Conservation (phyloP, 345 rosid species). For the Bruguiera sexangula region DNA sequence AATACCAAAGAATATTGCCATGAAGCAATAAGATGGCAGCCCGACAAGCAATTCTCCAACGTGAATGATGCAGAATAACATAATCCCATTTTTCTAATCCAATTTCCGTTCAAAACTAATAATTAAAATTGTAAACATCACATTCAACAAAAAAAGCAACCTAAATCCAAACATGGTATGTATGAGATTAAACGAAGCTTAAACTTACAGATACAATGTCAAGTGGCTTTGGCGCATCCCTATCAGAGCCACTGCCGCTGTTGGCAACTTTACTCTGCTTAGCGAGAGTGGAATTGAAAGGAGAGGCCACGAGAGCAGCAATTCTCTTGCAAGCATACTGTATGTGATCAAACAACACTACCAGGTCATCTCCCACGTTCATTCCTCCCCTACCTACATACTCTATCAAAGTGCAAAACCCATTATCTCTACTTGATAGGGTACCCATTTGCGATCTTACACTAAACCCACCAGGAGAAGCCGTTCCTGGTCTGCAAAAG, state of each 20-base stretch:
- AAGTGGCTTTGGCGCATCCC: slow-evolving; percentile 86
- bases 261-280: slow-evolving; percentile 34
- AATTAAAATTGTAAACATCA: slow-evolving; percentile 2
- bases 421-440: slow-evolving; percentile 24
- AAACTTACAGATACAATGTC: slow-evolving; percentile 68
- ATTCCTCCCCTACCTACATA: slow-evolving; percentile 53
- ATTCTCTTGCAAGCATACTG: slow-evolving; percentile 91
- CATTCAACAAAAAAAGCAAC: background rate
- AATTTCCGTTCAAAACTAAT: background rate
- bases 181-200: background rate
- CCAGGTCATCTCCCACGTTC: slow-evolving; percentile 63
- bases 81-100: no score
- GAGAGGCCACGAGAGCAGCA: slow-evolving; percentile 86
- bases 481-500: slow-evolving; percentile 40
- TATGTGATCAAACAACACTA: slow-evolving; percentile 66
- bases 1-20: no score
- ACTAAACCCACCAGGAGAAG: slow-evolving; percentile 43
- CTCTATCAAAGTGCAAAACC: slow-evolving; percentile 43
- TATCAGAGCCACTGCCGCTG: slow-evolving; percentile 39
- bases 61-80: background rate
- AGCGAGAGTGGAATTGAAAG: slow-evolving; percentile 64
- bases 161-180: background rate
- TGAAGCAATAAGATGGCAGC: background rate
- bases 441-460: slow-evolving; percentile 35
- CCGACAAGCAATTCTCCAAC: background rate